Conservation (phyloP, 176 grass and related monocot species). For the Eleusine indica region DNA sequence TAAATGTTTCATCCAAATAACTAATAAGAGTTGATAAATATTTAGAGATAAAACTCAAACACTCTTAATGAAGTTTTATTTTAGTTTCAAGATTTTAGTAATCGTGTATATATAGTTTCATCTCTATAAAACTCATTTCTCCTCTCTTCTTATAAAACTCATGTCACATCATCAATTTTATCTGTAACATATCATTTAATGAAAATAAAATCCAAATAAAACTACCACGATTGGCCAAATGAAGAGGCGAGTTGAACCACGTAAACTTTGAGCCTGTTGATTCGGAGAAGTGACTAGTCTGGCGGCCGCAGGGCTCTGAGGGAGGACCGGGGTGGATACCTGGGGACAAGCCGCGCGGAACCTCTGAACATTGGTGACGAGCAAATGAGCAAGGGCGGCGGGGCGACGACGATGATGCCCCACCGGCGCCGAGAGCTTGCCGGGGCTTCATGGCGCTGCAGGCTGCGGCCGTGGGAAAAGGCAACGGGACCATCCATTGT, state of each 20-base stretch:
- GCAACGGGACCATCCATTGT: slow-evolving; percentile 8
- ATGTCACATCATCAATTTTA: too few species aligned
- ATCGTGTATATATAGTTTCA: too few species aligned
- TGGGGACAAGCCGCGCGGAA: background rate
- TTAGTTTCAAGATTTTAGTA: too few species aligned
- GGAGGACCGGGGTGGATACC: background rate
- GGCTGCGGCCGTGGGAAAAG: background rate
- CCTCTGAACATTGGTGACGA: background rate
- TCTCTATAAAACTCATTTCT: too few species aligned
- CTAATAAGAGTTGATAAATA: too few species aligned
- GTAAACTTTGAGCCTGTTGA: background rate
- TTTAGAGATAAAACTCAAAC: too few species aligned
- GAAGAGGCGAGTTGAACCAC: background rate
- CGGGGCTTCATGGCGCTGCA: background rate
- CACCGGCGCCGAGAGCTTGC: background rate
- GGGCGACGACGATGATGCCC: too few species aligned
- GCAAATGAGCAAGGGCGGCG: background rate
- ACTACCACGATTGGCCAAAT: background rate
- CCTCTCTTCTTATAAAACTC: too few species aligned
- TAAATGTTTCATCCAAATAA: too few species aligned
- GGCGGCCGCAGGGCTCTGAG: background rate
- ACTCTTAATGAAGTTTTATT: too few species aligned
- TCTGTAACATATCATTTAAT: too few species aligned
- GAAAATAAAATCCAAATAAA: too few species aligned
- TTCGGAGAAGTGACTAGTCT: background rate